phyloP scores from a whole-genome alignment of 2,329 filamentous ascomycete species.

The Phoma sp. region DNA sequence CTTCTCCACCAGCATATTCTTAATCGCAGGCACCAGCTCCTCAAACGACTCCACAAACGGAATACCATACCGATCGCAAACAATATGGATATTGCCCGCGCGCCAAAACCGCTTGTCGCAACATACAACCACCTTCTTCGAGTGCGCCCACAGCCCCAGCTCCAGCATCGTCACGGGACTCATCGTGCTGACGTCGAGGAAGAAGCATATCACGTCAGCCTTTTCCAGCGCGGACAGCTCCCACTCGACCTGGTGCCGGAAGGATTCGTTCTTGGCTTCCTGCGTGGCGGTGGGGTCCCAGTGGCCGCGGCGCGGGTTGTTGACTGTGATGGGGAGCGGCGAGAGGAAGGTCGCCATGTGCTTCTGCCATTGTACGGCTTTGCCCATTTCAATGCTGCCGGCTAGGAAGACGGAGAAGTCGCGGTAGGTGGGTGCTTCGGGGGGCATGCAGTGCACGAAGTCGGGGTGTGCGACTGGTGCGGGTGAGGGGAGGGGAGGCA shows the following conservation, averaged over 20 bases:
- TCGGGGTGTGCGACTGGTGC: constrained; percentile 9
- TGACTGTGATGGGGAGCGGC: constrained; percentile 59
- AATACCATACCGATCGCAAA: constrained; percentile 60
- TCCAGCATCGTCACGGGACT: constrained; percentile 68
- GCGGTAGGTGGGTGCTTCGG: constrained; percentile 21
- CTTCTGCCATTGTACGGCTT: constrained; percentile 61
- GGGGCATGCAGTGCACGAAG: constrained; percentile 27
- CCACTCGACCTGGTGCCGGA: constrained; percentile 66
- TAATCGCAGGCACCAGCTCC: constrained; percentile 50
- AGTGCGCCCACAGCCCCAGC: constrained; percentile 61
- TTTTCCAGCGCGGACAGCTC: constrained; percentile 65
- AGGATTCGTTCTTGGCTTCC: constrained; percentile 51
- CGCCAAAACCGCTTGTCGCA: constrained; percentile 63
- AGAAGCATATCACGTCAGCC: constrained; percentile 64
- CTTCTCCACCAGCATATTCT: constrained; percentile 40
- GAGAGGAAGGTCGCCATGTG: constrained; percentile 52
- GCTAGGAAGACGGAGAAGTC: constrained; percentile 63
- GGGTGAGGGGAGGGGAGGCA: constrained; percentile 15
- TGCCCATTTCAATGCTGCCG: constrained; percentile 61
- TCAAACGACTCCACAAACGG: constrained; percentile 54
- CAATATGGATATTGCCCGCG: constrained; percentile 67
- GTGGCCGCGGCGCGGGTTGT: constrained; percentile 64
- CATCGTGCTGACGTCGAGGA: constrained; percentile 61
- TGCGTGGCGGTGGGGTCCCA: constrained; percentile 65
- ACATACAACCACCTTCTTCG: constrained; percentile 61